Evolutionary conservation across 352 stramenopile genomes (phyloP), one percentile per base, ranked within the genome.

Genomic region (Phytophthora cactorum): DNA sequence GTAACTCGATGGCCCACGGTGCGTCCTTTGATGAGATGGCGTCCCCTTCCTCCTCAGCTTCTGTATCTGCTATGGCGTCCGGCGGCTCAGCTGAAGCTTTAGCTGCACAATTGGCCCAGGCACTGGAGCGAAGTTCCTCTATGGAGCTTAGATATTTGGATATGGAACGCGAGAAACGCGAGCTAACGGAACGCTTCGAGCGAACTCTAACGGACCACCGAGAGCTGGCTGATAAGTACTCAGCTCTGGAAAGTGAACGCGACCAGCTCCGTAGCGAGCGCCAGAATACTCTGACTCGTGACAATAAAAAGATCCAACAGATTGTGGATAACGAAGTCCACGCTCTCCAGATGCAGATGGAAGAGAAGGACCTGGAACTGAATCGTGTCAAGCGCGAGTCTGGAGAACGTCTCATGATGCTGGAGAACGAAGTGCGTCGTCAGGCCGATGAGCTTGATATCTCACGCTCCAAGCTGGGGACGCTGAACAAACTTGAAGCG

Each of bases 231-330:
- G 64, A 78, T 9, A 82, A 82, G 49, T 86, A 82, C 56, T 60
- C 72, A 10, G 59, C 52, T n/a, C 66, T 96, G 0, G 73, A 90
- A 59, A 77, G 78, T 12, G 88, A 94, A 47, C 87, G 85, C 10
- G 77, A 90, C 44, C 88, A 92, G 57, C 75, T 96, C 8, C 68
- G 89, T 28, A 72, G 60, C 15, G 88, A 94, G 52, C 81, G 86
- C 15, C 86, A 95, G 63, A 88, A 78, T 31, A 91, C 86, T 8
- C 77, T 94, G 12, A 84, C 85, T 29, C 78, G 85, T 34, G 86
- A 95, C 72, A 94, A 96, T 75, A 91, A 93, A 44, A 96, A 96
- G 68, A 91, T 96, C 57, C 82, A 94, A 59, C 84, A 95, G 70
- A 89, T 96, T 55, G 88, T 96, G 5, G 88, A 93, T 31, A 82